phyloP scores from a whole-genome alignment of 352 stramenopile genomes.

The Thalassiosira allenii region DNA sequence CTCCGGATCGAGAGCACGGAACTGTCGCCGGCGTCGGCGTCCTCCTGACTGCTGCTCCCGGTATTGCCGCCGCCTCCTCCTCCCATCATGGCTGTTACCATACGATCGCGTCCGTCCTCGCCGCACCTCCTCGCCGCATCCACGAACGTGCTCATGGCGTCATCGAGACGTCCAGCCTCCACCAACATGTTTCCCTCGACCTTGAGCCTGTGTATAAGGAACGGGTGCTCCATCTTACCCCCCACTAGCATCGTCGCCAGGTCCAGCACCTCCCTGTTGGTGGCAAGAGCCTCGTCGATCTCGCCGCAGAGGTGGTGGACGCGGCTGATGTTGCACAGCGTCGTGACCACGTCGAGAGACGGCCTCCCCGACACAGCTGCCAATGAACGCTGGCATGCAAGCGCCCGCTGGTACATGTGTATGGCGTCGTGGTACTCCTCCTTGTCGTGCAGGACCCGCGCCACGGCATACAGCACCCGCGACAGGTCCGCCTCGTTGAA shows the following conservation, averaged over 20 bases:
- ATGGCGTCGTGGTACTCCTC: slow-evolving; percentile 65
- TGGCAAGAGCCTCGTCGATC: slow-evolving; percentile 45
- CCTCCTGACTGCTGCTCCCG: slow-evolving; percentile 39
- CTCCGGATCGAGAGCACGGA: slow-evolving; percentile 61
- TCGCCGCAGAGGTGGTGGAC: slow-evolving; percentile 59
- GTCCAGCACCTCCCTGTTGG: slow-evolving; percentile 52
- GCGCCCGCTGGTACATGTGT: slow-evolving; percentile 57
- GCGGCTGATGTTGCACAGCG: slow-evolving; percentile 62
- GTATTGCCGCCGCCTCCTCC: slow-evolving; percentile 4
- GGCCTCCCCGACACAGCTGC: slow-evolving; percentile 15
- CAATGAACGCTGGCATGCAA: slow-evolving; percentile 37
- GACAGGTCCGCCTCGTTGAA: slow-evolving; percentile 47
- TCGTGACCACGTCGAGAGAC: slow-evolving; percentile 56
- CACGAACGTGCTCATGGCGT: slow-evolving; percentile 61
- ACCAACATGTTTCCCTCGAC: slow-evolving; percentile 61
- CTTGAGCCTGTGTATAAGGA: slow-evolving; percentile 57
- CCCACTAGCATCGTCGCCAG: slow-evolving; percentile 36
- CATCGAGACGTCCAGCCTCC: slow-evolving; percentile 50
- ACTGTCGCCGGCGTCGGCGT: slow-evolving; percentile 58
- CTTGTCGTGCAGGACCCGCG: slow-evolving; percentile 60
- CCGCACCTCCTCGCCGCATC: slow-evolving; percentile 50
- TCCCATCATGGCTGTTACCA: slow-evolving; percentile 44
- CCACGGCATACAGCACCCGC: slow-evolving; percentile 52
- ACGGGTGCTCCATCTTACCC: slow-evolving; percentile 55
- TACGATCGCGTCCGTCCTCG: slow-evolving; percentile 49